Base-by-base conservation (phyloP, 768 basidiomycete genomes). In the Fomitopsis serialis region DNA sequence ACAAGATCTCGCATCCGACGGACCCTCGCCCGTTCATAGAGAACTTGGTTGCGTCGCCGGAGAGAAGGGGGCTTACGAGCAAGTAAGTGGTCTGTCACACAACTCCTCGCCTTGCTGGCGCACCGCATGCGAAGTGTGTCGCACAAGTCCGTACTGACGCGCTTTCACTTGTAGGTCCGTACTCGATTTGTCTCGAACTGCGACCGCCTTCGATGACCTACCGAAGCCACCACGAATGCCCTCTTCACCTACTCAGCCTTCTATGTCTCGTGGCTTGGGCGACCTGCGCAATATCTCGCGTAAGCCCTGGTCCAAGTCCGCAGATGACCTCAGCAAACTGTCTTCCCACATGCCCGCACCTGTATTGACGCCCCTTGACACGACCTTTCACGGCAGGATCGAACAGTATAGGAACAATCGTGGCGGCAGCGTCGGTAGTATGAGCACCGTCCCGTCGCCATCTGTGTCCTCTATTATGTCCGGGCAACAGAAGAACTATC, bases 1-100 rank as follows among this genome's bases (percentile, higher is more conserved):
- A 81, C 50, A 91, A 89, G 75, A 92, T 92, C 35, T 92, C 90
- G 29, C 82, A 85, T 44, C 89, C 89, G 1, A 89, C 88, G 4
- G 90, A 92, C 61, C 89, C 88, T 9, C 72, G 89, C 21, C 90
- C 88, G 2, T 85, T 92, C 50, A 68, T 87, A 58, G 58, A 70
- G 2, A 69, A 67, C 17, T 58, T 75, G 43, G 62, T 66, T 19
- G 82, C 87, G 58, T 72, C 70, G 1, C 80, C 80, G 59, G 70
- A 61, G 22, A 50, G 54, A 45, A 58, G 57, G 35, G 47, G 55
- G 37, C 61, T 74, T 49, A 76, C 78, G 58, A 71, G 73, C 64
- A 77, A 76, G 87, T 85, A 69, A 70, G 84, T 70, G 3, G 22
- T 61, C 50, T 32, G 29, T 32, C 29, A 6, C 29, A 32, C 29